phyloP scores from a whole-genome alignment of 345 rosid species.

The Turnera subulata region DNA sequence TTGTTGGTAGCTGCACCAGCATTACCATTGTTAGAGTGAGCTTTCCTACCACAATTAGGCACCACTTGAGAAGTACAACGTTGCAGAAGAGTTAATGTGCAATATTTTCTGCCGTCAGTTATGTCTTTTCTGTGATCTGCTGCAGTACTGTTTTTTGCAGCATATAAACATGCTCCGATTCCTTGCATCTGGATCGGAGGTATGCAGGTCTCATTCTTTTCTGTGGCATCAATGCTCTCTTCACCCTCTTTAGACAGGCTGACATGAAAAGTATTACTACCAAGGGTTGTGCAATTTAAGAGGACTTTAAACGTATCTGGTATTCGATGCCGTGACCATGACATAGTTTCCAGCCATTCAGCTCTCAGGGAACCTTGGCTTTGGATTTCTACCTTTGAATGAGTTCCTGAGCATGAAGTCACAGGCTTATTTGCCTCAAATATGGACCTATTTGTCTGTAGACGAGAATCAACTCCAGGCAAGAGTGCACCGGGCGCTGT shows the following conservation, averaged over 20 bases:
- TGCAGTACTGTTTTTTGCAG: too few relatives aligned
- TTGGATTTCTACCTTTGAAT: neutral
- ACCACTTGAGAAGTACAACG: neutral
- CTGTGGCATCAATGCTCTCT: neutral
- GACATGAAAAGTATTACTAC: neutral
- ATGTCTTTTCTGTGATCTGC: too few relatives aligned
- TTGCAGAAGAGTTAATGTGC: too few relatives aligned
- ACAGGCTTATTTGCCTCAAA: neutral
- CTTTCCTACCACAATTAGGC: neutral
- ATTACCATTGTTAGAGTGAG: neutral
- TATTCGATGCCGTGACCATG: neutral
- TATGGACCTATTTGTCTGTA: neutral
- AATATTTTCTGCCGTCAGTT: too few relatives aligned
- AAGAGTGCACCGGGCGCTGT: neutral
- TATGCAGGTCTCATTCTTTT: neutral
- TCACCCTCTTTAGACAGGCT: neutral
- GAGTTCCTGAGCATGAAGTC: neutral
- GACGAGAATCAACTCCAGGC: neutral
- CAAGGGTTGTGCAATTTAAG: neutral
- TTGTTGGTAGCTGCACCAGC: neutral
- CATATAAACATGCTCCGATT: too few relatives aligned
- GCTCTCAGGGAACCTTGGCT: neutral
- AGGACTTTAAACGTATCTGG: too few relatives aligned
- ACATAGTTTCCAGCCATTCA: neutral
- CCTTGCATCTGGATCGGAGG: constrained; percentile 1